Percentiles rank a stretch among this genome's conserved stretches.
Conservation (phyloP, 2,329 filamentous ascomycete genomes). For the Alternaria infectoria region DNA sequence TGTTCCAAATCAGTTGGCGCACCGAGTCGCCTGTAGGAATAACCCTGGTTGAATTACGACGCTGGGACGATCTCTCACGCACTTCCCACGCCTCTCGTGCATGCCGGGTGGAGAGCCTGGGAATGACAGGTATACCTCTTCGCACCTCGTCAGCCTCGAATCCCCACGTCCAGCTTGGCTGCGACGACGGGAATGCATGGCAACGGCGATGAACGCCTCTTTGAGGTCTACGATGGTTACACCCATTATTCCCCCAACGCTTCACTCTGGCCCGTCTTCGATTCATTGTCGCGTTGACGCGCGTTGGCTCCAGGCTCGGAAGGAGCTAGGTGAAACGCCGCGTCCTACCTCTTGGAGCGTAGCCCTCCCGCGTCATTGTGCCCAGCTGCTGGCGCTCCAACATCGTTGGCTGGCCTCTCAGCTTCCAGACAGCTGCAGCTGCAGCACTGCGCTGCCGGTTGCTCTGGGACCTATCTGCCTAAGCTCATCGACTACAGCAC, state of each 20-base stretch:
- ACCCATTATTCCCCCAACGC: neutral
- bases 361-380: slow-evolving; percentile 19
- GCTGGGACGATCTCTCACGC: neutral
- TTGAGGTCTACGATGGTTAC: neutral
- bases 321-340: slow-evolving; percentile 26
- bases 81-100: neutral
- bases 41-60: neutral
- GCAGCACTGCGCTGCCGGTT: neutral
- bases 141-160: neutral
- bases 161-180: neutral
- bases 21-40: neutral
- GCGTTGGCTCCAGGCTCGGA: slow-evolving; percentile 23
- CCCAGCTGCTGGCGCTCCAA: neutral
- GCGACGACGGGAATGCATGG: neutral
- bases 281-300: slow-evolving; percentile 5
- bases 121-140: neutral
- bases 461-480: neutral
- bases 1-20: slow-evolving; percentile 5
- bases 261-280: neutral
- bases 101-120: neutral
- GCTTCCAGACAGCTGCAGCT: neutral
- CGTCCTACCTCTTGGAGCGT: slow-evolving; percentile 6
- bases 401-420: slow-evolving; percentile 1
- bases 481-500: neutral
- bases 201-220: neutral